A percentile compares a stretch with the other conserved stretches of the same genome.
These are phyloP conservation scores for Agrostemma githago DNA, from an alignment of 148 eudicot genomes.

Conservation along the genomic window DNA sequence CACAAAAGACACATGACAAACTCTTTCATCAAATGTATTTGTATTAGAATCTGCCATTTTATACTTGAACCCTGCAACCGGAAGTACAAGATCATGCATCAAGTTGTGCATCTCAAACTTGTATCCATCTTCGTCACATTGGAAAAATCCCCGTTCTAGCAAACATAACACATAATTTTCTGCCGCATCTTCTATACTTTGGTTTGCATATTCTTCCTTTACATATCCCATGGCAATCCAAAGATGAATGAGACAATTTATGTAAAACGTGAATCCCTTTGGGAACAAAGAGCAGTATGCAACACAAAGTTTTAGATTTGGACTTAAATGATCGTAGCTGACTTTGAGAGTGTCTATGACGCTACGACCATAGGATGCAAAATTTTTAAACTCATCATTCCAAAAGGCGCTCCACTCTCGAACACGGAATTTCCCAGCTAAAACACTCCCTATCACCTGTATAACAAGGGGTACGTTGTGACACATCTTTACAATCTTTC, in stretches of 20 bases:
- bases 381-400: neutral
- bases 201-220: too few relatives aligned
- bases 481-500: neutral
- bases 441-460: neutral
- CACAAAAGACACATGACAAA: slow-evolving; percentile 11
- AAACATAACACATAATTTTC: too few relatives aligned
- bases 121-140: neutral
- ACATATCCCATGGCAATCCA: too few relatives aligned
- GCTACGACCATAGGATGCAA: too few relatives aligned
- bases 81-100: neutral
- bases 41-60: slow-evolving; percentile 11
- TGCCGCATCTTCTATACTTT: too few relatives aligned
- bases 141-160: too few relatives aligned
- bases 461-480: neutral
- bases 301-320: too few relatives aligned
- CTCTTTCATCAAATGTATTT: slow-evolving; percentile 5
- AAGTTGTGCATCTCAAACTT: neutral
- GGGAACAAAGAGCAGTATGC: too few relatives aligned
- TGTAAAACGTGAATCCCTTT: too few relatives aligned
- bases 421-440: neutral
- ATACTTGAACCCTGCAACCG: slow-evolving; percentile 11
- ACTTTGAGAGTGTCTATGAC: too few relatives aligned
- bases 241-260: too few relatives aligned
- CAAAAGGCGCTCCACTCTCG: neutral
- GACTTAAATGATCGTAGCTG: too few relatives aligned